These are phyloP conservation scores for Aspergillus puulaauensis DNA, from an alignment of 2,329 filamentous ascomycete genomes.

Conservation along the genomic window DNA sequence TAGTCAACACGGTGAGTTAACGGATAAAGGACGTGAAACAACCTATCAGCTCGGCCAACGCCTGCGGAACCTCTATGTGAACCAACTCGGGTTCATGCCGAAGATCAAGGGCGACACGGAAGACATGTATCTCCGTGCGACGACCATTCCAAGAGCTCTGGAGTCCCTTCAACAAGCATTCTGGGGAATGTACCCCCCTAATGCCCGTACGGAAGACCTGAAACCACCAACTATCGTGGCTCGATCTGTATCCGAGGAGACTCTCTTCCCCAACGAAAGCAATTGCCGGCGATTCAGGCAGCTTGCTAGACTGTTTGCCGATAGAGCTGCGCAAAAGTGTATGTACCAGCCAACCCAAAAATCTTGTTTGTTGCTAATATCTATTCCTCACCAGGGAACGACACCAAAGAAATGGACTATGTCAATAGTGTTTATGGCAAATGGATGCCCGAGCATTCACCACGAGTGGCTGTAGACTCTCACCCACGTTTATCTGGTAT, in stretches of 20 bases:
- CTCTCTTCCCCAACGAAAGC: constrained; percentile 74
- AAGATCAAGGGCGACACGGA: constrained; percentile 54
- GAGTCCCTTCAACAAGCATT: constrained; percentile 77
- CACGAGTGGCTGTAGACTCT: constrained; percentile 75
- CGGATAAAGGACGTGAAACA: constrained; percentile 70
- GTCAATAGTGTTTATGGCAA: constrained; percentile 74
- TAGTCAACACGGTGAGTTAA: constrained; percentile 64
- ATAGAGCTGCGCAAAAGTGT: constrained; percentile 69
- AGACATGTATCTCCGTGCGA: constrained; percentile 71
- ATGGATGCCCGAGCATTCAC: constrained; percentile 75
- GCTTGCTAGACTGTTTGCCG: constrained; percentile 68
- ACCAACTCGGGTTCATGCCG: constrained; percentile 72
- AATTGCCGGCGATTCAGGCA: constrained; percentile 72
- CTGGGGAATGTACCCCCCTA: constrained; percentile 69
- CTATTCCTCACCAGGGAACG: constrained; percentile 53
- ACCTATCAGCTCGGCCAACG: constrained; percentile 68
- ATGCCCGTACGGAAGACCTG: constrained; percentile 52
- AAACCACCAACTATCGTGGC: constrained; percentile 65
- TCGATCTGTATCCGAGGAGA: constrained; percentile 68
- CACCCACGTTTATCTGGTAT: constrained; percentile 83
- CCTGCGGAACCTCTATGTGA: constrained; percentile 70
- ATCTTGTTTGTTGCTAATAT: neutral
- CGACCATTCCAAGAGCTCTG: constrained; percentile 71
- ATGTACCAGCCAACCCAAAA: constrained; percentile 11
- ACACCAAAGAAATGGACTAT: constrained; percentile 77